Conservation (phyloP, 768 basidiomycete genomes). For the Russula vinacea region DNA sequence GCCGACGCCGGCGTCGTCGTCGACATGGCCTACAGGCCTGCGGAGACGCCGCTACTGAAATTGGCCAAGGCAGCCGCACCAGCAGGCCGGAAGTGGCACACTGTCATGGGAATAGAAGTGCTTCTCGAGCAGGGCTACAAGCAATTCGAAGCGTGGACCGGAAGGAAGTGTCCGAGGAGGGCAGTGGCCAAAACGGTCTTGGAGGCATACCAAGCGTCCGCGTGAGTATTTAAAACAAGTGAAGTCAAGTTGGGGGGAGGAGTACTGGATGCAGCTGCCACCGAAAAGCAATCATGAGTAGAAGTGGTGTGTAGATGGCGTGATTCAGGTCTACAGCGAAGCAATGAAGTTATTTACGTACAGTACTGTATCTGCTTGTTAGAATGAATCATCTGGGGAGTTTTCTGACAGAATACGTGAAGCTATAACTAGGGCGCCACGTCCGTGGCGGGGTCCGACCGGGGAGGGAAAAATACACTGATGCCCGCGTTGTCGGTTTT, state of each 20-base stretch:
- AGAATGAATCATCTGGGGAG: neutral
- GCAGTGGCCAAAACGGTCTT: slow-evolving; percentile 49
- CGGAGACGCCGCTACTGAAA: slow-evolving; percentile 72
- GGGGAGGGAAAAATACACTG: too few relatives aligned
- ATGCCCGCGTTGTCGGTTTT: too few relatives aligned
- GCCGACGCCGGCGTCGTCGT: slow-evolving; percentile 70
- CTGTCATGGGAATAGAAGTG: slow-evolving; percentile 78
- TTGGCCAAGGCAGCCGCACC: slow-evolving; percentile 52
- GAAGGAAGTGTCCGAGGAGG: slow-evolving; percentile 52
- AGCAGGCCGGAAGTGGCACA: slow-evolving; percentile 52
- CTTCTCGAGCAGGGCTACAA: slow-evolving; percentile 85
- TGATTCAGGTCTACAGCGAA: neutral
- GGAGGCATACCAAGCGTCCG: slow-evolving; percentile 40
- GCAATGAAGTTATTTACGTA: neutral
- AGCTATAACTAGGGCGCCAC: too few relatives aligned
- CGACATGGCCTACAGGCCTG: slow-evolving; percentile 94
- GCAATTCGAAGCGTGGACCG: slow-evolving; percentile 84
- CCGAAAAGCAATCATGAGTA: neutral
- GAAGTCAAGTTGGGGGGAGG: neutral
- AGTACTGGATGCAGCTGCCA: too few relatives aligned
- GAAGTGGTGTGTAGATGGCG: neutral
- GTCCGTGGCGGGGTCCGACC: too few relatives aligned
- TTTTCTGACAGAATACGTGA: neutral
- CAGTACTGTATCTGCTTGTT: neutral
- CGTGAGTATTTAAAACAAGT: neutral